phyloP scores from a whole-genome alignment of 2,329 filamentous ascomycete species.

The Monosporascus sp. region DNA sequence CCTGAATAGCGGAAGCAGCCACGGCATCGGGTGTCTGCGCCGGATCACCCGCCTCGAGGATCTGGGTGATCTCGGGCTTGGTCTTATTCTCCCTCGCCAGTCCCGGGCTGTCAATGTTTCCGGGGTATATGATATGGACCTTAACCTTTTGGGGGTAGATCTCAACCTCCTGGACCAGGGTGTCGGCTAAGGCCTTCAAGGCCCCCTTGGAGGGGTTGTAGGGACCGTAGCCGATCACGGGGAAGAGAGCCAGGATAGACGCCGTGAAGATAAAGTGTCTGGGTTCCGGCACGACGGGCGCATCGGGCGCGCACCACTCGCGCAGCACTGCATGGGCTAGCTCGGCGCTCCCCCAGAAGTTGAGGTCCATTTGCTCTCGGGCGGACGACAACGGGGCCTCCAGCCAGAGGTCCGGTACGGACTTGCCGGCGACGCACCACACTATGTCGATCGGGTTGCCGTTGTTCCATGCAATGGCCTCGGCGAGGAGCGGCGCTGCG shows the following conservation, averaged over 20 bases:
- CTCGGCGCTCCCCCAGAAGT: slow-evolving; percentile 83
- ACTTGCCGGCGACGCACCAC: slow-evolving; percentile 80
- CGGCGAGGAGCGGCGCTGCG: slow-evolving; percentile 61
- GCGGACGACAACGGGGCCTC: slow-evolving; percentile 64
- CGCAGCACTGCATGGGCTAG: slow-evolving; percentile 75
- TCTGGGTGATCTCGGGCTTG: slow-evolving; percentile 75
- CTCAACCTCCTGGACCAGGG: slow-evolving; percentile 74
- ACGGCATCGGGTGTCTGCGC: slow-evolving; percentile 74
- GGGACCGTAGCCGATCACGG: slow-evolving; percentile 73
- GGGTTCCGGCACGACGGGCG: slow-evolving; percentile 41
- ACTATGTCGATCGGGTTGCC: slow-evolving; percentile 72
- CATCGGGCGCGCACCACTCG: slow-evolving; percentile 60
- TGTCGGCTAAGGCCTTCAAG: slow-evolving; percentile 76
- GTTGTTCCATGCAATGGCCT: slow-evolving; percentile 75
- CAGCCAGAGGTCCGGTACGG: slow-evolving; percentile 69
- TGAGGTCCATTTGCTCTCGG: slow-evolving; percentile 80
- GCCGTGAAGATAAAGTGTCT: slow-evolving; percentile 86
- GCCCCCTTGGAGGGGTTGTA: slow-evolving; percentile 86
- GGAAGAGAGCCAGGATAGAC: slow-evolving; percentile 68
- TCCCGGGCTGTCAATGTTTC: slow-evolving; percentile 73
- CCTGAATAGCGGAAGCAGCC: slow-evolving; percentile 62
- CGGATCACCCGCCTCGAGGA: slow-evolving; percentile 78
- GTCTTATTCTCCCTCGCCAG: slow-evolving; percentile 67
- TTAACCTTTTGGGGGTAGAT: slow-evolving; percentile 81
- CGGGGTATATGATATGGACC: slow-evolving; percentile 78